Evolutionary conservation across 371 early-diverging fungal genomes (phyloP), one percentile per base, ranked within the genome.

Genomic region (Rhizopus delemar): DNA sequence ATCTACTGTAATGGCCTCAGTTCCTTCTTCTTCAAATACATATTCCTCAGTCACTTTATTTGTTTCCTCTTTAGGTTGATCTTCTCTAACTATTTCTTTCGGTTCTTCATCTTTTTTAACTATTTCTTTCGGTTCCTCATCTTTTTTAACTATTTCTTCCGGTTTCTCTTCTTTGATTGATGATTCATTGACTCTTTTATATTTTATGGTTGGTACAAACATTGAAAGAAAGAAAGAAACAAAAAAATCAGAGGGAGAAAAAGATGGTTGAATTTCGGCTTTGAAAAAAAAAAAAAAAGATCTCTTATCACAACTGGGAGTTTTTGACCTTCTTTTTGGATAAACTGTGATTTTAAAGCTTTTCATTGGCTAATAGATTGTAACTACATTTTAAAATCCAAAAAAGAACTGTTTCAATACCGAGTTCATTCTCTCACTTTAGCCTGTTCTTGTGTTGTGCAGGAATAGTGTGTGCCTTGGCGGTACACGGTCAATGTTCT

Each of bases 191-290:
- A 73, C 75, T 50, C 66, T 61, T 50, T 54, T 70, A 56, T 75
- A 71, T 49, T 71, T 75, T 51, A 78, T 78, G 4, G 78, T 78
- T 1, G 78, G 78, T 13, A 69, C 78, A 57, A 78, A 78, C 75
- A 78, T 63, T 29, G 16, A 33, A 51, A 32, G 46, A 15, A 46
- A 48, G 54, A 54, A 41, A 53, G 41, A 43, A 49, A 5, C 0
- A 45, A 53, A 48, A 53, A n/a, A 12, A 43, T n/a, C 7, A 6
- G 32, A 62, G 5, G 15, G 51, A 38, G 22, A 56, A 63, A 15
- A 29, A 60, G 28, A 39, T 38, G 39, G 8, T 13, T 5, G 32
- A 9, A 49, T 4, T 9, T 9, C 39, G 53, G 16, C 16, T 5
- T 38, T 38, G 16, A 41, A 28, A 28, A 0, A 11, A 8, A 53